Percentiles rank a stretch among this genome's conserved stretches.
These are phyloP conservation scores for Candida koratica DNA, from an alignment of 805 yeast species.

Conservation along the genomic window DNA sequence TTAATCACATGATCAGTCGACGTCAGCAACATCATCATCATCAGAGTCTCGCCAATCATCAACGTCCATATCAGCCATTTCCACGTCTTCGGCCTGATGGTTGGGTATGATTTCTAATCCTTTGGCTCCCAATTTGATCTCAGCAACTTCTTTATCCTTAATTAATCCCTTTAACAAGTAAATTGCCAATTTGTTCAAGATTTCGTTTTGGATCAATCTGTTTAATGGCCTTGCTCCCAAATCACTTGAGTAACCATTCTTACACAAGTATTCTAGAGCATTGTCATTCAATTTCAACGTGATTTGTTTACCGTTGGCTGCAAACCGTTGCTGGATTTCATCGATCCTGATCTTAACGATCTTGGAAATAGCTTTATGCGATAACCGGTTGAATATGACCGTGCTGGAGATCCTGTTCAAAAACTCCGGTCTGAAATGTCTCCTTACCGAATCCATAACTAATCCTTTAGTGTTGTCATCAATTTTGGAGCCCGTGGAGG, in stretches of 20 bases:
- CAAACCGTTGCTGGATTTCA: conserved; percentile 85
- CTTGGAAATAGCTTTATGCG: conserved; percentile 86
- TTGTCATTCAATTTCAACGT: conserved; percentile 66
- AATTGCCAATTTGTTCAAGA: conserved; percentile 86
- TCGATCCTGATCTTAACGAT: conserved; percentile 80
- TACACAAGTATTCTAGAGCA: conserved; percentile 79
- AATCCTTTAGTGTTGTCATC: conserved; percentile 64
- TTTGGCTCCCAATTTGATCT: conserved; percentile 51
- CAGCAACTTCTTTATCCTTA: conserved; percentile 81
- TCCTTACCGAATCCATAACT: conserved; percentile 80
- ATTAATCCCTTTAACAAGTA: conserved; percentile 83
- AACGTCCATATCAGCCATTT: conserved; percentile 52
- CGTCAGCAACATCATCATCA: conserved; percentile 61
- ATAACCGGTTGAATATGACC: conserved; percentile 87
- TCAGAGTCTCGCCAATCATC: conserved; percentile 58
- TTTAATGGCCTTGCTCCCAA: conserved; percentile 96
- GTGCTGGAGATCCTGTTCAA: conserved; percentile 92
- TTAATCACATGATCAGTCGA: too few species aligned
- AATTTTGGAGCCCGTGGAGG: conserved; percentile 60
- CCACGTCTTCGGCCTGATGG: conserved; percentile 59
- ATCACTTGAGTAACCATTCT: conserved; percentile 85
- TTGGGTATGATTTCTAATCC: conserved; percentile 83
- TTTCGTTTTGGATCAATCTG: conserved; percentile 83
- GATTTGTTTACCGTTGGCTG: conserved; percentile 74
- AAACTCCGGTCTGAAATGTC: conserved; percentile 96